Conservation (phyloP, 106 monocot species). For the Dendrobium huoshanense region DNA sequence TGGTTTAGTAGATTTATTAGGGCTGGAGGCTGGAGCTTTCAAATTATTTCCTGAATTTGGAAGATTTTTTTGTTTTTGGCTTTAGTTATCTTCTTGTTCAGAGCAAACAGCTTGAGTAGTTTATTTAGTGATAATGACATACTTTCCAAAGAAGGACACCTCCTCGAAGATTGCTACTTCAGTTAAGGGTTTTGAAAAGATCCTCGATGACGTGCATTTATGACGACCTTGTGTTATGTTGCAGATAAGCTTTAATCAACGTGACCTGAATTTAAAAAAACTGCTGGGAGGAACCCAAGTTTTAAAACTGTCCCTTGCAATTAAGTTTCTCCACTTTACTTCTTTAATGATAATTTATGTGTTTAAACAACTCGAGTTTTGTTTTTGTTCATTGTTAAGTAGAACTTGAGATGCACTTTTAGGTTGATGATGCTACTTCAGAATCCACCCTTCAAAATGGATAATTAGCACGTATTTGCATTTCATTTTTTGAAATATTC, state of each 20-base stretch:
- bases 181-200: not conserved
- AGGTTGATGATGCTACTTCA: not conserved
- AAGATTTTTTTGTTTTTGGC: not conserved
- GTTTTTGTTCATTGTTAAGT: not conserved
- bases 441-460: not conserved
- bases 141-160: not conserved
- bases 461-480: not conserved
- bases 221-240: not conserved
- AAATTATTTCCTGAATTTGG: not conserved
- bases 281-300: not conserved
- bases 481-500: not conserved
- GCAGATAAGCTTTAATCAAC: not conserved
- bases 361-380: not conserved
- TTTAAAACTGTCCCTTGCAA: not conserved
- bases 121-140: not conserved
- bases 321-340: no score
- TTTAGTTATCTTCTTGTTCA: not conserved
- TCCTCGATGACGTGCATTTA: not conserved
- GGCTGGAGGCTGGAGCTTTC: not conserved
- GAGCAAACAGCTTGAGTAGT: not conserved
- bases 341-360: not conserved
- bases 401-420: not conserved
- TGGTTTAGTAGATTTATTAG: not conserved
- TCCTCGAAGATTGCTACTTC: not conserved
- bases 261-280: not conserved